Percentiles rank a stretch among this genome's conserved stretches.
Conservation (phyloP, 345 rosid species). For the Brassica carinata region DNA sequence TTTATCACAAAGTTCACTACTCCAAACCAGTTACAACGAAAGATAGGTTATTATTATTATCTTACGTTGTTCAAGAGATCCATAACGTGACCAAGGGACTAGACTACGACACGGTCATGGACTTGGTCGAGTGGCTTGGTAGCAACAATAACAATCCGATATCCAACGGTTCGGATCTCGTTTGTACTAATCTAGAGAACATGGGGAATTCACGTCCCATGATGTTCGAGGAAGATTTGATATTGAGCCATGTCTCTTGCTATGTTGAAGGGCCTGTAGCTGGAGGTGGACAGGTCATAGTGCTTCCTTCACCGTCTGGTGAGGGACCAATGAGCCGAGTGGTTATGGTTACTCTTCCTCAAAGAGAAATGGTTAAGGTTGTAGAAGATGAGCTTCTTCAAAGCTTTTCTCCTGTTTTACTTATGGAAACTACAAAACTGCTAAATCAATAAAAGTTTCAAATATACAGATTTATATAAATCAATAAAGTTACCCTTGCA, state of each 20-base stretch:
- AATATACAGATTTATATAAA: no score
- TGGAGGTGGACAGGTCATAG: constrained; percentile 51
- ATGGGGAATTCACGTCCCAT: constrained; percentile 34
- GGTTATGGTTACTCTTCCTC: constrained; percentile 57
- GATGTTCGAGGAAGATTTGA: constrained; percentile 48
- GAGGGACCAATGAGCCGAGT: constrained; percentile 55
- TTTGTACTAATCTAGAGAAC: constrained; percentile 52
- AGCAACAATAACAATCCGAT: constrained; percentile 10
- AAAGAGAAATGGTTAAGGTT: constrained; percentile 46
- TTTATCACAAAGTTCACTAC: constrained; percentile 45
- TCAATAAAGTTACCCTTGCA: no score
- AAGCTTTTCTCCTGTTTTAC: constrained; percentile 47
- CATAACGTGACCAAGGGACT: constrained; percentile 42
- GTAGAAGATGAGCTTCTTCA: constrained; percentile 51
- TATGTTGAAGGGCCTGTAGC: constrained; percentile 53
- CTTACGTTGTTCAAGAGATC: constrained; percentile 46
- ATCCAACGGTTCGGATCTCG: constrained; percentile 49
- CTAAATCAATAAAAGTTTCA: background rate
- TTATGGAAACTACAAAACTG: constrained; percentile 43
- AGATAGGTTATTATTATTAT: background rate
- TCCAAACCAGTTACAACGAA: constrained; percentile 9
- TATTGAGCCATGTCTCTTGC: constrained; percentile 44
- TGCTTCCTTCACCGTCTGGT: constrained; percentile 44
- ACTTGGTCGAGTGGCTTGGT: constrained; percentile 64
- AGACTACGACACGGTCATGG: constrained; percentile 50